Evolutionary conservation across 176 grass and related monocot genomes (phyloP).

Genomic region (Carex cristatella): DNA sequence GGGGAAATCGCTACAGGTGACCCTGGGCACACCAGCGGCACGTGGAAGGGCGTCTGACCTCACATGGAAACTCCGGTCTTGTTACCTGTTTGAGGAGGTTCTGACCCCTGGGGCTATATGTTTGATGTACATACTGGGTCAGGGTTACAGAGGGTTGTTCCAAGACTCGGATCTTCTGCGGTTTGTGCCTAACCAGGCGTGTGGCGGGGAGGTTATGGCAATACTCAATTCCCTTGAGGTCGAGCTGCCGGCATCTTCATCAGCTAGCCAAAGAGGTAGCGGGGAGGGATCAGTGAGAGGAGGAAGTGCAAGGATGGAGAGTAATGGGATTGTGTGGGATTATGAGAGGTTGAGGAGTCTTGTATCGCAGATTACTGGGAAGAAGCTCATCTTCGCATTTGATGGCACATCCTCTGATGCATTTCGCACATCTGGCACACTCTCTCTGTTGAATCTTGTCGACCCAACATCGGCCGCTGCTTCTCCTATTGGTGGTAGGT

Average conservation of each 20-base stretch:
- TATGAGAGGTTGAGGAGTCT: conserved; percentile 85
- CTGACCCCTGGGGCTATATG: conserved; percentile 82
- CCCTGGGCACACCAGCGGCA: conserved; percentile 67
- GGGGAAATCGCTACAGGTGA: conserved; percentile 98
- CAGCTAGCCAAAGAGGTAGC: conserved; percentile 59
- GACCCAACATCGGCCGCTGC: conserved; percentile 97
- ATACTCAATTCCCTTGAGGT: conserved; percentile 88
- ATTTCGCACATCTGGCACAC: conserved; percentile 88
- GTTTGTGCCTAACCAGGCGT: conserved; percentile 85
- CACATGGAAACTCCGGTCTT: conserved; percentile 80
- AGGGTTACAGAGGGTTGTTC: conserved; percentile 84
- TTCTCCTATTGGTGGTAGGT: conserved; percentile 89
- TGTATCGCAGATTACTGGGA: conserved; percentile 72
- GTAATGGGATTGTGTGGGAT: conserved; percentile 95
- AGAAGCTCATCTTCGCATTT: conserved; percentile 99
- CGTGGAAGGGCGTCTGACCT: conserved; percentile 67
- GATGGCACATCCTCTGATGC: conserved; percentile 96
- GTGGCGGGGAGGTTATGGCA: conserved; percentile 86
- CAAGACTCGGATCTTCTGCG: conserved; percentile 91
- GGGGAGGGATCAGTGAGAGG: conserved; percentile 77
- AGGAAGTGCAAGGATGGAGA: conserved; percentile 67
- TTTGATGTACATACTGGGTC: conserved; percentile 98
- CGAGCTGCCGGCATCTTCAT: conserved; percentile 44
- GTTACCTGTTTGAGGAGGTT: conserved; percentile 97
- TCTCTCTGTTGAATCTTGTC: conserved; percentile 93